phyloP scores from a whole-genome alignment of 2,329 filamentous ascomycete genomes.

The Ceratocystis variospora region DNA sequence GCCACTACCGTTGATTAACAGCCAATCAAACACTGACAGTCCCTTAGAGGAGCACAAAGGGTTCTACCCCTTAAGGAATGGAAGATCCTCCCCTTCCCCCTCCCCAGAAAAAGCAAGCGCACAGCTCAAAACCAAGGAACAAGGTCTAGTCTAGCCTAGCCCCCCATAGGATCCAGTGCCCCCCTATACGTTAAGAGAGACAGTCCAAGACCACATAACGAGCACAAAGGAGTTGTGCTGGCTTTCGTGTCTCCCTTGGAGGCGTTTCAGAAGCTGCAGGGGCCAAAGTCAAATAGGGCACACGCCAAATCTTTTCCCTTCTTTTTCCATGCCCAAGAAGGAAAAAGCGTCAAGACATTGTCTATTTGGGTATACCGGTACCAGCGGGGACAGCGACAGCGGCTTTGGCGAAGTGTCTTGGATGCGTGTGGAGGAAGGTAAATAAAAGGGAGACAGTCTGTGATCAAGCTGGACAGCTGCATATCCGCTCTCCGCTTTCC shows the following conservation, averaged over 20 bases:
- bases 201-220: not conserved
- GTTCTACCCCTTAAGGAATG: not conserved
- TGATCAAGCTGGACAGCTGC: not conserved
- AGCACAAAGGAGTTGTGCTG: not conserved
- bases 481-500: not conserved
- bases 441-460: not conserved
- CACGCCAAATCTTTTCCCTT: not conserved
- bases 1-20: not conserved
- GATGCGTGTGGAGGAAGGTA: not conserved
- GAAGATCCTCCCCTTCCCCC: not conserved
- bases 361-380: not conserved
- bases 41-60: not conserved
- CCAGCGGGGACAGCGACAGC: not conserved
- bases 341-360: not conserved
- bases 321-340: no score
- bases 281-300: not conserved
- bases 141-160: not conserved
- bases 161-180: not conserved
- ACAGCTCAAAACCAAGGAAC: not conserved
- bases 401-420: not conserved
- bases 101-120: slow-evolving; percentile 2
- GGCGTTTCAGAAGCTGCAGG: slow-evolving; percentile 4
- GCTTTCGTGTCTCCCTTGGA: not conserved
- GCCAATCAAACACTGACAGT: not conserved
- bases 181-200: not conserved